Evolutionary conservation across 2,329 filamentous ascomycete species (phyloP).

Genomic region (Fusarium decemcellulare): DNA sequence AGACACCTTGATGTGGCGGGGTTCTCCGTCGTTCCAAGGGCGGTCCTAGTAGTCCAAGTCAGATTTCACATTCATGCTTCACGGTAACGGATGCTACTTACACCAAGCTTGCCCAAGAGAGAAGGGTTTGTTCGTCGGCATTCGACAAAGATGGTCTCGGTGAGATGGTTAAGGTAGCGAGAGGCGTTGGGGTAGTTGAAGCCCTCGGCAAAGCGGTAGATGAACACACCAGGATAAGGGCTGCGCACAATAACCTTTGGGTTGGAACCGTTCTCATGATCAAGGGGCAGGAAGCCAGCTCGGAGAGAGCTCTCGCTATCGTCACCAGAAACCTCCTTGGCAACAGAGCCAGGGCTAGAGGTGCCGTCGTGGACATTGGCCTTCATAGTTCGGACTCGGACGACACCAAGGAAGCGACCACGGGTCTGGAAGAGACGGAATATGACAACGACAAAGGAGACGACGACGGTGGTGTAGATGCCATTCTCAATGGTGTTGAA

Average conservation of each 20-base stretch:
- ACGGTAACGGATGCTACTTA: constrained; percentile 47
- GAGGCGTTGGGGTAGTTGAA: constrained; percentile 71
- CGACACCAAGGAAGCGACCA: constrained; percentile 83
- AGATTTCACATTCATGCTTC: constrained; percentile 10
- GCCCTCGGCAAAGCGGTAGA: constrained; percentile 69
- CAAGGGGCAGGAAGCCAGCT: constrained; percentile 62
- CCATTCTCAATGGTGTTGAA: constrained; percentile 88
- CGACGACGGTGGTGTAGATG: constrained; percentile 83
- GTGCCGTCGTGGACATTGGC: constrained; percentile 75
- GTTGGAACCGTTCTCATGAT: constrained; percentile 67
- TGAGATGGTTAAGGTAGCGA: constrained; percentile 65
- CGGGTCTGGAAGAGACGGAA: constrained; percentile 84
- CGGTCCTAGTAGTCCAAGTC: constrained; percentile 56
- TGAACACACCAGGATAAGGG: constrained; percentile 67
- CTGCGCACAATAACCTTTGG: constrained; percentile 60
- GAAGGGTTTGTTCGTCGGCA: constrained; percentile 61
- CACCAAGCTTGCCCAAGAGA: constrained; percentile 62
- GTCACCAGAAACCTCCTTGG: constrained; percentile 52
- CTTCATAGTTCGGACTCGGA: constrained; percentile 88
- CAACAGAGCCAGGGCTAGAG: constrained; percentile 42
- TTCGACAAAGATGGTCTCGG: constrained; percentile 59
- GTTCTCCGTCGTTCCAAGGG: constrained; percentile 70
- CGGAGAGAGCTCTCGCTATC: constrained; percentile 61
- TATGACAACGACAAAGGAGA: constrained; percentile 79
- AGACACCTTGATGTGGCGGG: constrained; percentile 51